phyloP scores from a whole-genome alignment of 1,284 basidiomycete genomes.

The Papiliotrema nemorosa region DNA sequence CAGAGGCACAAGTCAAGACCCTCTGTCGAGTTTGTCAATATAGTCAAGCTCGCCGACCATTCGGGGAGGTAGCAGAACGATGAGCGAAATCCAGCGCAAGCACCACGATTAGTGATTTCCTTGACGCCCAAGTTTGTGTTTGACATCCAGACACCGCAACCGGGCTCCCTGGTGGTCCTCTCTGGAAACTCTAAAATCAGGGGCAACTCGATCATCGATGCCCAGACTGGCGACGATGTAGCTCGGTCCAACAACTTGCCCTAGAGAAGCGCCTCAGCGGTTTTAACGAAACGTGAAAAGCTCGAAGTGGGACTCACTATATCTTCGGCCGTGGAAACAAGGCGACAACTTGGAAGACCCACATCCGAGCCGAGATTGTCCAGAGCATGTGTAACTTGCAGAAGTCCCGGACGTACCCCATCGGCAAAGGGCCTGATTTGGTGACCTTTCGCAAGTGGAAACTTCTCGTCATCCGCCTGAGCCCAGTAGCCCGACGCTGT shows the following conservation, averaged over 20 bases:
- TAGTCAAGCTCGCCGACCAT: background rate
- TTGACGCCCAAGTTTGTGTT: background rate
- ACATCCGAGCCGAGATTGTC: background rate
- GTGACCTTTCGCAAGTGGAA: conserved; percentile 1
- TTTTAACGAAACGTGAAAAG: background rate
- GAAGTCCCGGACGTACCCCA: background rate
- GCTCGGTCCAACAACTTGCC: too few relatives aligned
- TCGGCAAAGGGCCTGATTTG: background rate
- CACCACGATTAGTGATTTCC: background rate
- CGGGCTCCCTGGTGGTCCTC: background rate
- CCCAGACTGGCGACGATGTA: background rate
- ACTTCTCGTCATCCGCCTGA: background rate
- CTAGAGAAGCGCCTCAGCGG: background rate
- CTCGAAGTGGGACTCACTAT: background rate
- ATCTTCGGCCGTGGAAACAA: conserved; percentile 5
- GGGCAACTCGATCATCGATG: background rate
- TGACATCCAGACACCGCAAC: background rate
- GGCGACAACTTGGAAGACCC: background rate
- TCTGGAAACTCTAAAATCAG: background rate
- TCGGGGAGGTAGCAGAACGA: background rate
- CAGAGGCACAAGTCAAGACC: background rate
- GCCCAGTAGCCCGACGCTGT: background rate
- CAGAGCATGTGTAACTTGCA: too few relatives aligned
- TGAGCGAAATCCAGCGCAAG: conserved; percentile 3
- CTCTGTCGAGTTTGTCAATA: conserved; percentile 7